phyloP scores from a whole-genome alignment of 2,329 filamentous ascomycete genomes.

The Podosphaera fusca region DNA sequence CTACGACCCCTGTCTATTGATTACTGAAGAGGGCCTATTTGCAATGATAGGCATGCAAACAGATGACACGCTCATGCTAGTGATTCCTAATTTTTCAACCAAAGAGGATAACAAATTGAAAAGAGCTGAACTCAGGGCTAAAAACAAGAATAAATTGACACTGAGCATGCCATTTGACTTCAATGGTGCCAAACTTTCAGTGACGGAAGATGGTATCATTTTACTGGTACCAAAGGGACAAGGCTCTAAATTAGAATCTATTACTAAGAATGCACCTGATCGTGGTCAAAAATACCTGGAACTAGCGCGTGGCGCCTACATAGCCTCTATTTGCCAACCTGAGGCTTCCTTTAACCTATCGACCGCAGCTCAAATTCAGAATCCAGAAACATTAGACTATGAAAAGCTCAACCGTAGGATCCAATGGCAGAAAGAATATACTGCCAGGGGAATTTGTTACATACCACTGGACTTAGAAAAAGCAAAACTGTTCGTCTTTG shows the following conservation, averaged over 20 bases:
- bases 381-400: background rate
- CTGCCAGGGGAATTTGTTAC: background rate
- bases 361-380: no score
- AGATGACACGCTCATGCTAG: conserved; percentile 1
- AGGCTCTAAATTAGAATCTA: background rate
- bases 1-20: no score
- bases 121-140: background rate
- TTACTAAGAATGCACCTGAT: background rate
- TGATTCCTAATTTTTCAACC: background rate
- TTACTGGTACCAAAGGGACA: background rate
- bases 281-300: background rate
- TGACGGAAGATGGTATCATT: background rate
- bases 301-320: background rate
- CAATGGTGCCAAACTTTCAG: no score
- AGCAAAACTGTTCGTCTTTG: background rate
- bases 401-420: background rate
- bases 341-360: no score
- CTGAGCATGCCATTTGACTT: background rate
- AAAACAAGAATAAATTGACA: background rate
- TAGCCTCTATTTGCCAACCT: background rate
- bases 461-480: background rate
- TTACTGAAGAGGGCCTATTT: no score
- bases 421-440: background rate
- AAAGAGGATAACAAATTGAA: background rate
- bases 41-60: no score